A percentile compares a stretch with the other conserved stretches of the same genome.
Evolutionary conservation across 2,329 filamentous ascomycete species (phyloP).

Genomic region (Diaporthe capsici): DNA sequence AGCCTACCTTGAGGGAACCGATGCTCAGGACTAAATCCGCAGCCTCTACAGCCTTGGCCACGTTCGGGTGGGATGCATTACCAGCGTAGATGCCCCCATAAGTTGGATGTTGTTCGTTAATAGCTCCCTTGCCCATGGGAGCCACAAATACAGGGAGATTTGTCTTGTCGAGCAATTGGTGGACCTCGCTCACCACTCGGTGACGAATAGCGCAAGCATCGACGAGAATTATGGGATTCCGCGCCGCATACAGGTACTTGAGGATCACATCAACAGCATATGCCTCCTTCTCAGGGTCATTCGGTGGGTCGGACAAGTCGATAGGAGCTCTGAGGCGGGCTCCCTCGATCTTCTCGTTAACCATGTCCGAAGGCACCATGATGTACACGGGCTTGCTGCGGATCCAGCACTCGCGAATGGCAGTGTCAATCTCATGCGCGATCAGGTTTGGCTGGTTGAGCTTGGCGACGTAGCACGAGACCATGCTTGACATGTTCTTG

Average conservation of each 20-base stretch:
- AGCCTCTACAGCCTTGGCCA: conserved; percentile 74
- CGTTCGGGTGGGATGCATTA: conserved; percentile 77
- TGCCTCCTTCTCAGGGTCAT: conserved; percentile 80
- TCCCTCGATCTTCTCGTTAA: conserved; percentile 81
- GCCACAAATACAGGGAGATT: conserved; percentile 87
- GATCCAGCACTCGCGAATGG: conserved; percentile 81
- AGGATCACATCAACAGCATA: conserved; percentile 87
- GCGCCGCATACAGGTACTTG: conserved; percentile 79
- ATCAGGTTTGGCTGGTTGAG: conserved; percentile 79
- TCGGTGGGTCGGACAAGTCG: conserved; percentile 73
- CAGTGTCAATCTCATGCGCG: conserved; percentile 82
- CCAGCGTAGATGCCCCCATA: conserved; percentile 91
- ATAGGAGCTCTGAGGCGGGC: conserved; percentile 78
- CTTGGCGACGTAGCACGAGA: conserved; percentile 80
- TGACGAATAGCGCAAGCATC: conserved; percentile 88
- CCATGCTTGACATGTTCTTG: conserved; percentile 79
- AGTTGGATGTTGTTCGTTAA: conserved; percentile 81
- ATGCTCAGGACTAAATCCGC: conserved; percentile 80
- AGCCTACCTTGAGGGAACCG: conserved; percentile 70
- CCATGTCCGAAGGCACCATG: conserved; percentile 85
- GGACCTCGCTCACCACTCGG: conserved; percentile 79
- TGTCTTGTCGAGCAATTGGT: conserved; percentile 80
- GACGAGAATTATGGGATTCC: conserved; percentile 83
- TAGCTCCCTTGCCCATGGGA: conserved; percentile 89
- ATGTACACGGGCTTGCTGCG: conserved; percentile 86